phyloP scores from a whole-genome alignment of 208 protist genomes.

The Acanthamoeba sp. region DNA sequence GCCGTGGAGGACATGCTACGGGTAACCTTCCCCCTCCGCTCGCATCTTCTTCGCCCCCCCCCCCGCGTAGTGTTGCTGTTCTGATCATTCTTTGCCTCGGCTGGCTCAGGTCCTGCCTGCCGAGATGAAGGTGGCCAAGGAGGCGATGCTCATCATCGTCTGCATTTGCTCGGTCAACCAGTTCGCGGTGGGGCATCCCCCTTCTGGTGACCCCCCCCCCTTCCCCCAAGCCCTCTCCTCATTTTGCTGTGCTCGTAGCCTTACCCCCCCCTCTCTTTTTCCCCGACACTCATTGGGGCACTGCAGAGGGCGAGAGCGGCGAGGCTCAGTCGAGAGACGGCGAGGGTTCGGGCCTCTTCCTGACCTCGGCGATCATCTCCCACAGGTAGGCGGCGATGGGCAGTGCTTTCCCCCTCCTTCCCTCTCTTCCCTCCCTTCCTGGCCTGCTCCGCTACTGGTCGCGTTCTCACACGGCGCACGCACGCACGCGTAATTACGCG shows the following conservation, averaged over 20 bases:
- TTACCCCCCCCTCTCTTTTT: background rate
- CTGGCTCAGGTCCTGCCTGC: background rate
- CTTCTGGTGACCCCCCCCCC: background rate
- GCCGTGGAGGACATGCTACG: slow-evolving; percentile 7
- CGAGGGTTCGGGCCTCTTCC: slow-evolving; percentile 18
- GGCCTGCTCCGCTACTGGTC: too few species aligned
- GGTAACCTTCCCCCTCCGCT: background rate
- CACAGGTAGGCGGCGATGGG: slow-evolving; percentile 29
- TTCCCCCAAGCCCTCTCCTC: background rate
- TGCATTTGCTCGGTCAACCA: slow-evolving; percentile 55
- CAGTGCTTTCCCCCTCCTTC: too few species aligned
- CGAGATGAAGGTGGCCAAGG: slow-evolving; percentile 24
- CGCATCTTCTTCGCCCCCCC: too few species aligned
- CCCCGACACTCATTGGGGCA: too few species aligned
- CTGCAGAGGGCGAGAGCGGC: background rate
- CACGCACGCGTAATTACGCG: background rate
- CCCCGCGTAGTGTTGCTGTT: too few species aligned
- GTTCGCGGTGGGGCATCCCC: background rate
- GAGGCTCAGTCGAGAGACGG: background rate
- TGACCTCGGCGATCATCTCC: slow-evolving; percentile 27
- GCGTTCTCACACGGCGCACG: background rate
- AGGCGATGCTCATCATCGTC: slow-evolving; percentile 26
- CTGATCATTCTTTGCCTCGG: too few species aligned
- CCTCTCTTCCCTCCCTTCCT: too few species aligned
- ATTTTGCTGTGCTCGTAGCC: background rate